phyloP scores from a whole-genome alignment of 768 basidiomycete species.

The Psilocybe tampanensis region DNA sequence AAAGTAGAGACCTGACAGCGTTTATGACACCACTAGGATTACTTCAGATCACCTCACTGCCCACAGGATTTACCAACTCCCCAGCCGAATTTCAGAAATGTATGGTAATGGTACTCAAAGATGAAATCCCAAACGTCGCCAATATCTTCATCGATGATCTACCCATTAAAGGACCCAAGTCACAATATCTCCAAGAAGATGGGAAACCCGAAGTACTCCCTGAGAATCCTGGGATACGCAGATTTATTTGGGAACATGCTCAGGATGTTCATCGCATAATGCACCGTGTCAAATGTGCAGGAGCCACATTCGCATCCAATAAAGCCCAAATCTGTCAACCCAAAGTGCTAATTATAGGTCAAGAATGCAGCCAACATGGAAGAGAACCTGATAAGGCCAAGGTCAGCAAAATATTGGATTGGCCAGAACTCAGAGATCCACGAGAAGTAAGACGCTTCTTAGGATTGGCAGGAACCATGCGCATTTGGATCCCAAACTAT shows the following conservation, averaged over 20 bases:
- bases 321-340: slow-evolving; percentile 30
- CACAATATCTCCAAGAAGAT: slow-evolving; percentile 26
- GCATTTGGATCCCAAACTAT: slow-evolving; percentile 29
- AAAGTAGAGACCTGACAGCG: too few species aligned
- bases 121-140: slow-evolving; percentile 23
- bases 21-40: slow-evolving; percentile 39
- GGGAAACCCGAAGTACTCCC: slow-evolving; percentile 23
- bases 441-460: slow-evolving; percentile 31
- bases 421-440: slow-evolving; percentile 22
- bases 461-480: slow-evolving; percentile 26
- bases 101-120: slow-evolving; percentile 32
- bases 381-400: slow-evolving; percentile 22
- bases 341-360: slow-evolving; percentile 24
- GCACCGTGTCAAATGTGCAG: slow-evolving; percentile 29
- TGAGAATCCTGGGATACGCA: slow-evolving; percentile 29
- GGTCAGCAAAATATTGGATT: slow-evolving; percentile 21
- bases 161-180: slow-evolving; percentile 30
- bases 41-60: slow-evolving; percentile 33
- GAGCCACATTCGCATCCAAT: too few species aligned
- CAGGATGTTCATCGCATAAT: slow-evolving; percentile 36
- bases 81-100: slow-evolving; percentile 32
- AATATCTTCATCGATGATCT: slow-evolving; percentile 35
- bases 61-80: too few species aligned
- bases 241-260: slow-evolving; percentile 45
- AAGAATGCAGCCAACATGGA: slow-evolving; percentile 27